phyloP scores from a whole-genome alignment of 495 filamentous ascomycete species.

The Xylaria scruposa region DNA sequence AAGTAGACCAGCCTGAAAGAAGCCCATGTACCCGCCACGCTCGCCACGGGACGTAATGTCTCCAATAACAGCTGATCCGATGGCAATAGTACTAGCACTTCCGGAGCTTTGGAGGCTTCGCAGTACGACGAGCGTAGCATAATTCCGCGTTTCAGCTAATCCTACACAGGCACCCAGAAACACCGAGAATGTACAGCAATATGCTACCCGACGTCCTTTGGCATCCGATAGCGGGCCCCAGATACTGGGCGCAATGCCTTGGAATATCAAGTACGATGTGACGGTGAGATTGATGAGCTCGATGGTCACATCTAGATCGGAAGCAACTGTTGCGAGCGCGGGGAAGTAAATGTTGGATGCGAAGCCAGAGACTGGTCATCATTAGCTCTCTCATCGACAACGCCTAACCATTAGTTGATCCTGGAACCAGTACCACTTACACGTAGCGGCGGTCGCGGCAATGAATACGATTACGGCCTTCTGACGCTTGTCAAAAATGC shows the following conservation, averaged over 20 bases:
- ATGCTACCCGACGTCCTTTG: slow-evolving; percentile 54
- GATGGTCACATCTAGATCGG: slow-evolving; percentile 50
- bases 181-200: slow-evolving; percentile 54
- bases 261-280: slow-evolving; percentile 60
- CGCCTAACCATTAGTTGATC: no score
- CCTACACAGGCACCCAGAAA: slow-evolving; percentile 58
- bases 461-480: slow-evolving; percentile 55
- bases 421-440: slow-evolving; percentile 32
- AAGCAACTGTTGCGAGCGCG: slow-evolving; percentile 53
- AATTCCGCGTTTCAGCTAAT: slow-evolving; percentile 53
- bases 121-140: slow-evolving; percentile 54
- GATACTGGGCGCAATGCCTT: slow-evolving; percentile 58
- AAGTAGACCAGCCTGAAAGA: slow-evolving; percentile 58
- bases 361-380: slow-evolving; percentile 54
- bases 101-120: slow-evolving; percentile 59
- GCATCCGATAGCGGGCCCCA: slow-evolving; percentile 60
- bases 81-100: slow-evolving; percentile 59
- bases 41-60: slow-evolving; percentile 61
- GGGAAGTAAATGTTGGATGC: slow-evolving; percentile 64
- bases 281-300: slow-evolving; percentile 58
- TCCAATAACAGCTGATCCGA: slow-evolving; percentile 63
- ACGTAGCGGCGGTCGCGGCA: slow-evolving; percentile 58
- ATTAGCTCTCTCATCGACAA: slow-evolving; percentile 2
- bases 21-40: slow-evolving; percentile 62
- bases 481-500: slow-evolving; percentile 55